Evolutionary conservation across 805 yeast genomes (phyloP), one percentile per base, ranked within the genome.

Genomic region (Cyberlindnera mycetangii): DNA sequence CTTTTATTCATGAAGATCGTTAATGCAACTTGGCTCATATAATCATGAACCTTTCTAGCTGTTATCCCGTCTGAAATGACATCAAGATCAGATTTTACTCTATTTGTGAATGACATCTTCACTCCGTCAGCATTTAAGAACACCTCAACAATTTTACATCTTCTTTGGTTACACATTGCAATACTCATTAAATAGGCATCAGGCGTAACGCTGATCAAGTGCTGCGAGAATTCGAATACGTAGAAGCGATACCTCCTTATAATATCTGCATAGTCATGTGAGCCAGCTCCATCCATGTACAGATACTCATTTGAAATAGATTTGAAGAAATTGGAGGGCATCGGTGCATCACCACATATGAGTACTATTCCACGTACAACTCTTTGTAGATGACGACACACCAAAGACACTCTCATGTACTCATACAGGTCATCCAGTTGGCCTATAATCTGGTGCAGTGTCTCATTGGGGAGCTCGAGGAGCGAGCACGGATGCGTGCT

Each of bases 401-500:
- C 58, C 4, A 7, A 18, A 3, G 43, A 31, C 7, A 55, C 27
- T 2, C 19, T 28, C 39, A 51, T 33, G 39, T 45, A 50, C 17
- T 42, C 49, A 33, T 47, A 53, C 7, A 53, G 46, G 37, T 57
- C 60, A 20, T 48, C 54, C 6, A 55, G 9, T 1, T 44, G 37
- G 7, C 25, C 24, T 9, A 55, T 22, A 11, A 57, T 41, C 41
- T 47, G 36, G 3, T 42, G n/a, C 5, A 57, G 45, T 0, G 53
- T 16, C 44, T 55, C 61, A 16, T 37, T 42, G 21, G 61, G 61
- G 6, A 57, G 51, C 15, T 41, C 54, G 12, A 44, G 37, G 2
- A 50, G 37, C n/a, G 44, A 39, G 17, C 18, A 12, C 15, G 33
- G 27, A 25, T 16, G 7, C 15, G 40, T 4, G 10, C 10, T 27